Evolutionary conservation across 2,329 filamentous ascomycete species (phyloP).

Genomic region (Alternaria incomplexa): DNA sequence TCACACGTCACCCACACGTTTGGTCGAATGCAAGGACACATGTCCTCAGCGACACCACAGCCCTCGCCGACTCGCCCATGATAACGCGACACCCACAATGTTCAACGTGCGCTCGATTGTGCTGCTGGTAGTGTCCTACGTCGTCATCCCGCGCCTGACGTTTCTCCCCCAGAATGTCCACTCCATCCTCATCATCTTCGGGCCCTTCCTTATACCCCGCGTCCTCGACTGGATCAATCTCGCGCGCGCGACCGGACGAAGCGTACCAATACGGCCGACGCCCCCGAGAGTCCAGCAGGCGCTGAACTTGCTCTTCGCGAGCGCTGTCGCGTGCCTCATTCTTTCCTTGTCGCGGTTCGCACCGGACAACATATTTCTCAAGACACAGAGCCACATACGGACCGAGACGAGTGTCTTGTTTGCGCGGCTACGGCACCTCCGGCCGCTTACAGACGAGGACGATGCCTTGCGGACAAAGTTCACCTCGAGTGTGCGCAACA

Average conservation of each 20-base stretch:
- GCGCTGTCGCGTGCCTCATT: conserved; percentile 60
- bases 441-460: conserved; percentile 67
- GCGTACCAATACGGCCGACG: conserved; percentile 61
- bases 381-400: conserved; percentile 81
- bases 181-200: conserved; percentile 61
- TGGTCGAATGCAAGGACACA: conserved; percentile 12
- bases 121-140: conserved; percentile 41
- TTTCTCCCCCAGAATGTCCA: conserved; percentile 44
- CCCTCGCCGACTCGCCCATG: conserved; percentile 8
- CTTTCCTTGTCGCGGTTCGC: conserved; percentile 71
- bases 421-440: conserved; percentile 69
- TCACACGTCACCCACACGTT: conserved; percentile 17
- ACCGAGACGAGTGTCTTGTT: conserved; percentile 87
- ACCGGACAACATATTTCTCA: conserved; percentile 80
- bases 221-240: conserved; percentile 69
- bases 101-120: conserved; percentile 42
- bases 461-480: conserved; percentile 71
- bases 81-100: conserved; percentile 27
- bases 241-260: conserved; percentile 49
- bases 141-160: conserved; percentile 46
- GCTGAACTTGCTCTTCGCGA: conserved; percentile 65
- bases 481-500: conserved; percentile 63
- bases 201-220: conserved; percentile 73
- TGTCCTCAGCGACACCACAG: conserved; percentile 9
- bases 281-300: conserved; percentile 62